Evolutionary conservation across 352 stramenopile genomes (phyloP), one percentile per base, ranked within the genome.

Genomic region (Blastocystis sp.): DNA sequence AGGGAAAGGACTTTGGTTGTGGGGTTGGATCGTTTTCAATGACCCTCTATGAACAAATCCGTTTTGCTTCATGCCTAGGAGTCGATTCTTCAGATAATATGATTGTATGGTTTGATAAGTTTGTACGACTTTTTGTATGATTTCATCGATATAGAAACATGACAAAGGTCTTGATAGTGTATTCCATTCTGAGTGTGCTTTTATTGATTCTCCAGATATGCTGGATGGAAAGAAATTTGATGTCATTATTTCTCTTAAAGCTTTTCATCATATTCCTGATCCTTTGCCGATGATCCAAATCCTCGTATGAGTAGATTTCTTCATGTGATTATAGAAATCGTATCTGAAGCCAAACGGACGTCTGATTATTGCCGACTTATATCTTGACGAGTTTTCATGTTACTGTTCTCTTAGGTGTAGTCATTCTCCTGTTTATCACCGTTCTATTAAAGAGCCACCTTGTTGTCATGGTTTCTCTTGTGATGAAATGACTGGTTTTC

Each of bases 51-150:
- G 21, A 65, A 19, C 43, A 61, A 14, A 24, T 65, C 19, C 43
- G 21, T 7, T 83, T 66, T 43, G 21, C 32, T 21, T 24, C 1
- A 14, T 83, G 71, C 32, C 29, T 83, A 35, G 71, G 71, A 43
- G 71, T 83, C 16, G 71, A 83, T 65, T 63, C 51, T 24, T 83
- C 71, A 21, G 71, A 83, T 16, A 83, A 83, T 43, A 83, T 83
- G 71, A 42, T 83, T 3, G 1, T 37, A 6, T 43, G 9, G 12
- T 83, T 66, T 42, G 37, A 83, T 42, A 9, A 83, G 3, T 9
- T 19, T n/a, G 71, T 83, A 42, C 5, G 2, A 9, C 16, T 42
- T 4, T 42, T 83, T 5, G 16, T 19, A 24, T 29, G 3, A 21
- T 49, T 16, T n/a, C 5, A 67, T 27, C 11, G 27, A 16, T 9